phyloP scores from a whole-genome alignment of 129 eudicot species.

The Saposhnikovia divaricata region DNA sequence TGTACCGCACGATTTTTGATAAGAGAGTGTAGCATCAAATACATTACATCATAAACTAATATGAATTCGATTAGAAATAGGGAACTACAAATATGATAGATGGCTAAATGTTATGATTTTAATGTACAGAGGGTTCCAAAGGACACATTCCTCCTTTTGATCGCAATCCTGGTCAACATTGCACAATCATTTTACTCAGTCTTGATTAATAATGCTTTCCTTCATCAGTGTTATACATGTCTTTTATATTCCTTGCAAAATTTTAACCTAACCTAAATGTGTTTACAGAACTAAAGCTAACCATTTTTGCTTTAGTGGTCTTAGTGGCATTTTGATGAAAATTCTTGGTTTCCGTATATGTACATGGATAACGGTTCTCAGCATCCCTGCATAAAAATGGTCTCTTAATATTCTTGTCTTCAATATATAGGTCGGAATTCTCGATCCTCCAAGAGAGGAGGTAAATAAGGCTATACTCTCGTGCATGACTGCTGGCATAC shows the following conservation, averaged over 20 bases:
- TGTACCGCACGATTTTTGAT: background rate
- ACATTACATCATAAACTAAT: background rate
- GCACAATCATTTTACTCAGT: background rate
- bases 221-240: background rate
- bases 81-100: background rate
- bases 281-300: background rate
- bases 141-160: background rate
- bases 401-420: background rate
- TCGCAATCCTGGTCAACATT: background rate
- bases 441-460: slow-evolving; percentile 98
- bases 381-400: background rate
- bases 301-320: background rate
- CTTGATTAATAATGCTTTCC: background rate
- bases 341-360: background rate
- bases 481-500: slow-evolving; percentile 99
- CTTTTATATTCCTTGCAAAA: background rate
- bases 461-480: slow-evolving; percentile 87
- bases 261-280: background rate
- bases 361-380: background rate
- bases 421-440: slow-evolving; percentile 80
- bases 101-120: background rate
- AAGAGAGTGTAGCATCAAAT: background rate
- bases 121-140: background rate
- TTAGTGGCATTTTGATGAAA: background rate
- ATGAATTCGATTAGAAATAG: background rate